Percentiles rank a stretch among this genome's conserved stretches.
Evolutionary conservation across 2,329 filamentous ascomycete species (phyloP).

Genomic region (Davidsoniella australis): DNA sequence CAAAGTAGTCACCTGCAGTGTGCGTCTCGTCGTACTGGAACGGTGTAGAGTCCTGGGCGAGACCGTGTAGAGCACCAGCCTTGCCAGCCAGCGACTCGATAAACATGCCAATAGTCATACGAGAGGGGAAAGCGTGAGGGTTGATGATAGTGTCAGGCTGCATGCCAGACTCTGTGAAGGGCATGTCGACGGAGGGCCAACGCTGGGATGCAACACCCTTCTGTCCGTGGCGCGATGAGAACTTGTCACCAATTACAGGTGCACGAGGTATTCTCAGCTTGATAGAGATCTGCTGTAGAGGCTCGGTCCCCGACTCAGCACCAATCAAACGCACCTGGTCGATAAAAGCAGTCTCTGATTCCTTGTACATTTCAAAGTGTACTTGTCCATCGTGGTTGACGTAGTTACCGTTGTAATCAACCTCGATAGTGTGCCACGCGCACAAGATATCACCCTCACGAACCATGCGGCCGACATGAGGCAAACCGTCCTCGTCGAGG

Average conservation of each 20-base stretch:
- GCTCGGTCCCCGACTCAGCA: slow-evolving; percentile 65
- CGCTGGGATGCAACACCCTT: slow-evolving; percentile 95
- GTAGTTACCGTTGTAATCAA: slow-evolving; percentile 60
- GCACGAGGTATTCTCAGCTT: slow-evolving; percentile 83
- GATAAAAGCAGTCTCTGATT: slow-evolving; percentile 70
- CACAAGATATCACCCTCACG: slow-evolving; percentile 70
- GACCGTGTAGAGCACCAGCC: slow-evolving; percentile 77
- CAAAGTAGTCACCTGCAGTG: slow-evolving; percentile 86
- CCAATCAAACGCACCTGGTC: slow-evolving; percentile 89
- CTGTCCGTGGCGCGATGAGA: slow-evolving; percentile 94
- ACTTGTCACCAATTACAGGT: slow-evolving; percentile 94
- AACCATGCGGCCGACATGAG: slow-evolving; percentile 61
- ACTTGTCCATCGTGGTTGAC: slow-evolving; percentile 76
- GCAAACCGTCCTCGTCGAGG: slow-evolving; percentile 77
- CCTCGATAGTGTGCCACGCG: slow-evolving; percentile 76
- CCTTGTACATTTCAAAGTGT: slow-evolving; percentile 87
- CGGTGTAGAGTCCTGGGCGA: slow-evolving; percentile 91
- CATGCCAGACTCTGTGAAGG: slow-evolving; percentile 90
- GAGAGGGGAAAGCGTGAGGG: slow-evolving; percentile 95
- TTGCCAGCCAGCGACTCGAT: slow-evolving; percentile 94
- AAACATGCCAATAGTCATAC: slow-evolving; percentile 99
- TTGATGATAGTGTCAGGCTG: slow-evolving; percentile 98
- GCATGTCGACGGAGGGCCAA: slow-evolving; percentile 88
- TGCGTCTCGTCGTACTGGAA: slow-evolving; percentile 89
- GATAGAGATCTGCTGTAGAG: slow-evolving; percentile 74